These are phyloP conservation scores for Kodamaea hsintzibuensis DNA, from an alignment of 805 yeast genomes.

Conservation along the genomic window DNA sequence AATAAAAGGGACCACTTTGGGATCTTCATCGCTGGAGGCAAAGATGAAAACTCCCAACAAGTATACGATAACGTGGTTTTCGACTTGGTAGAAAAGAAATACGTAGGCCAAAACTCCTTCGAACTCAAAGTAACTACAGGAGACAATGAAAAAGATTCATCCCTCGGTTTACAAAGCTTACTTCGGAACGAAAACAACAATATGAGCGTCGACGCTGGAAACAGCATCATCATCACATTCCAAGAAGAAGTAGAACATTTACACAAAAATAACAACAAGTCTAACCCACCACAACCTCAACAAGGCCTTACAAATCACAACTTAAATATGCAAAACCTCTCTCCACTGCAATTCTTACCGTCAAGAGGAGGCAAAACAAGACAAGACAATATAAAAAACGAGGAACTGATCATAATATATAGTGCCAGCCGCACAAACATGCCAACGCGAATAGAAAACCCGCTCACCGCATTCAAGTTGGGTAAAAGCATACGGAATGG, in stretches of 20 bases:
- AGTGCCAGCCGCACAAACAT: constrained; percentile 25
- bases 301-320: neutral
- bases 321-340: constrained; percentile 3
- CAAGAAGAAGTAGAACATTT: constrained; percentile 25
- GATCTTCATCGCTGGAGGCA: constrained; percentile 55
- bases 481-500: constrained; percentile 35
- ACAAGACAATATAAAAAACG: constrained; percentile 4
- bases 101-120: constrained; percentile 25
- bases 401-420: constrained; percentile 30
- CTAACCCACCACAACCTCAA: neutral
- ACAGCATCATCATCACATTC: constrained; percentile 36
- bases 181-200: constrained; percentile 18
- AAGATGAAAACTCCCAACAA: constrained; percentile 33
- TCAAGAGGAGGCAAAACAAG: constrained; percentile 6
- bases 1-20: constrained; percentile 47
- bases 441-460: constrained; percentile 22
- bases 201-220: constrained; percentile 31
- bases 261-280: constrained; percentile 1
- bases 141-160: constrained; percentile 13
- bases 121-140: constrained; percentile 17
- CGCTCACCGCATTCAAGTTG: constrained; percentile 35
- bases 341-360: constrained; percentile 14
- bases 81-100: constrained; percentile 45
- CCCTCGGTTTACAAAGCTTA: constrained; percentile 15
- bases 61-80: constrained; percentile 39